Percentiles rank a stretch among this genome's conserved stretches.
Evolutionary conservation across 176 grass and related monocot species (phyloP).

Genomic region (Coix lacrymajobi): DNA sequence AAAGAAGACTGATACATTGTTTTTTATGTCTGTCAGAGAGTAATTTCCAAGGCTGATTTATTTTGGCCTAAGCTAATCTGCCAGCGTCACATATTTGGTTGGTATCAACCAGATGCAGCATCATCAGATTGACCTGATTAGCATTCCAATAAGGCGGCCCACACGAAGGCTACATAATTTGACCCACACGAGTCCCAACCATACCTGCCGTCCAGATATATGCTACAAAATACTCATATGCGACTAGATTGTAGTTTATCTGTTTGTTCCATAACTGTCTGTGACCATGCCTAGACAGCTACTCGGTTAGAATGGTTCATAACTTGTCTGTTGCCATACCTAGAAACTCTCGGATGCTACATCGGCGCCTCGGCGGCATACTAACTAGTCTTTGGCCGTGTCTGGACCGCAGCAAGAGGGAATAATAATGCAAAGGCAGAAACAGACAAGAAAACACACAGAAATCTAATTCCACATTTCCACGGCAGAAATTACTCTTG

Average conservation of each 20-base stretch:
- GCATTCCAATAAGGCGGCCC: background rate
- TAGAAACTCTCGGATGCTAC: background rate
- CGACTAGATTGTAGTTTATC: background rate
- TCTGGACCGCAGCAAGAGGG: background rate
- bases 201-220: background rate
- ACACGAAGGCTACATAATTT: background rate
- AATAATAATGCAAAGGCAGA: background rate
- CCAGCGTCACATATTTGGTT: background rate
- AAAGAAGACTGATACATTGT: background rate
- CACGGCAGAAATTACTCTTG: conserved; percentile 7
- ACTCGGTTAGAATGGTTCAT: background rate
- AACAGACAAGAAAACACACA: background rate
- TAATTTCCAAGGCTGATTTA: background rate
- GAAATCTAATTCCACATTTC: background rate
- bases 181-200: background rate
- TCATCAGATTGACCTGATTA: background rate
- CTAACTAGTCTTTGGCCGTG: background rate
- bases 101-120: background rate
- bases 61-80: background rate
- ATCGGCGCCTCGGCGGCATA: background rate
- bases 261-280: conserved; percentile 3
- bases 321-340: background rate
- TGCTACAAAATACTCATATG: background rate
- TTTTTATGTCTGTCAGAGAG: background rate
- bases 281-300: background rate